These are phyloP conservation scores for Calocybe gangraenosa DNA, from an alignment of 768 basidiomycete species.

Conservation along the genomic window DNA sequence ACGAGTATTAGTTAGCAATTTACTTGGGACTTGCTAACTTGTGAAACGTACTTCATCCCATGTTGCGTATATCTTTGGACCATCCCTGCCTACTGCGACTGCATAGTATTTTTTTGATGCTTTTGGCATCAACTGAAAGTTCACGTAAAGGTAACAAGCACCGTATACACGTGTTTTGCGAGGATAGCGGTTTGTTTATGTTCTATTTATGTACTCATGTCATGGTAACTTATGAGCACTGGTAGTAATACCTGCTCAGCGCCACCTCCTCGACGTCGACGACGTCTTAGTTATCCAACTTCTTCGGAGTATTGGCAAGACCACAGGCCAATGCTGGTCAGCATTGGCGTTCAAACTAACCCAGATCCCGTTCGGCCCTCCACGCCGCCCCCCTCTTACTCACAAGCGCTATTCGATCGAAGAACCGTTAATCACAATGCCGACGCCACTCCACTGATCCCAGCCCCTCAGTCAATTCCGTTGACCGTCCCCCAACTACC, in stretches of 20 bases:
- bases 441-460: too few species aligned
- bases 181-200: too few species aligned
- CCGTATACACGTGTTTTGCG: too few species aligned
- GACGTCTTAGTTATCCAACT: conserved; percentile 8
- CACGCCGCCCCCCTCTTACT: neutral
- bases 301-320: conserved; percentile 14
- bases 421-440: too few species aligned
- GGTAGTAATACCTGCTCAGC: too few species aligned
- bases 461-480: too few species aligned
- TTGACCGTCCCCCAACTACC: neutral
- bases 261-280: too few species aligned
- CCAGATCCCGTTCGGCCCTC: neutral
- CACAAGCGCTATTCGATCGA: neutral
- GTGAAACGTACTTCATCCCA: conserved; percentile 54
- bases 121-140: conserved; percentile 23
- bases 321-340: conserved; percentile 6
- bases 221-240: too few species aligned
- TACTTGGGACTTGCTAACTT: neutral
- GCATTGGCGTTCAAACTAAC: conserved; percentile 8
- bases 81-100: conserved; percentile 52
- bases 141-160: too few species aligned
- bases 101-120: conserved; percentile 51
- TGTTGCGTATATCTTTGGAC: conserved; percentile 49
- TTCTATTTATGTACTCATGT: too few species aligned
- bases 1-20: neutral